Evolutionary conservation across 2,329 filamentous ascomycete species (phyloP).

Genomic region (Simplicillium aogashimaense): DNA sequence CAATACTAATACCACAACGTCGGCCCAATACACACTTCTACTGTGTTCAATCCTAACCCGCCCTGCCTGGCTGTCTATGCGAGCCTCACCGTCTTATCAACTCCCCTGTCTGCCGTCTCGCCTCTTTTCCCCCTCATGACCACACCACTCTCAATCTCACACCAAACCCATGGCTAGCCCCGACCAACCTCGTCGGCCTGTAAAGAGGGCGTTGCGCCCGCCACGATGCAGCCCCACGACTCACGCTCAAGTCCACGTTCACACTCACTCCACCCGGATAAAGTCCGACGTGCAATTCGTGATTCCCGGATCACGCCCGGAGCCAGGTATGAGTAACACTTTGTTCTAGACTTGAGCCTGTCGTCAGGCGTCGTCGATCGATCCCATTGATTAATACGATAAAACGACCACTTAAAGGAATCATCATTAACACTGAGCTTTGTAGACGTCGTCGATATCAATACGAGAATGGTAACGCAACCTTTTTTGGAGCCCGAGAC

Average conservation of each 20-base stretch:
- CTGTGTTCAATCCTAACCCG: no score
- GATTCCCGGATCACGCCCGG: constrained; percentile 6
- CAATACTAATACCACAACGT: no score
- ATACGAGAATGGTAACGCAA: constrained; percentile 15
- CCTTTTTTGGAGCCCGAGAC: constrained; percentile 23
- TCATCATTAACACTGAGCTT: background rate
- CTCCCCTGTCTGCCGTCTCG: background rate
- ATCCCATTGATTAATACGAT: background rate
- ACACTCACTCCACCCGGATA: constrained; percentile 5
- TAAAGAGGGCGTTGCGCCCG: constrained; percentile 5
- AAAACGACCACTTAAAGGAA: background rate
- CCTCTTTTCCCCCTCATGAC: constrained; percentile 2
- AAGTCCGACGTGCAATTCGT: constrained; percentile 3
- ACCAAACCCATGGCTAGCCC: constrained; percentile 4
- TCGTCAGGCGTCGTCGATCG: background rate
- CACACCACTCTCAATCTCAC: constrained; percentile 1
- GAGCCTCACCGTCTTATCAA: background rate
- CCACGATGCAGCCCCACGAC: background rate
- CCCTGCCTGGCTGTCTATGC: no score
- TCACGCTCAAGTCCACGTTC: background rate
- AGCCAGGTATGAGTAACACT: constrained; percentile 8
- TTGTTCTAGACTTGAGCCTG: constrained; percentile 1
- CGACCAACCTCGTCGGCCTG: constrained; percentile 5
- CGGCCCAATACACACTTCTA: constrained; percentile 16
- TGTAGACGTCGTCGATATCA: constrained; percentile 2